Conservation (phyloP, 2,329 filamentous ascomycete species). For the Pezicula rhizophila region DNA sequence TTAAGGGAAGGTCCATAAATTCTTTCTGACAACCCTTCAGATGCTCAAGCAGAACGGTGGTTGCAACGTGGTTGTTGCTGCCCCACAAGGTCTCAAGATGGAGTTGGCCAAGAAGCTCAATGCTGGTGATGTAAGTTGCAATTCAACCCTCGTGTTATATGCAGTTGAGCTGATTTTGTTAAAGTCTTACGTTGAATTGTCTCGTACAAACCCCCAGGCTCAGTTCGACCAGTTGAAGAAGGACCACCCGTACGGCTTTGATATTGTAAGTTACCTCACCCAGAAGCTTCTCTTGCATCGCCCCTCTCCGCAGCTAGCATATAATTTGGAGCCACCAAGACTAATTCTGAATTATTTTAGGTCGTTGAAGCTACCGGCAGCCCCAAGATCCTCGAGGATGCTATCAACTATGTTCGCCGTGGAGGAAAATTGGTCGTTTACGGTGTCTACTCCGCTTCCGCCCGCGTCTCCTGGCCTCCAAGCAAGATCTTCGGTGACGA, state of each 20-base stretch:
- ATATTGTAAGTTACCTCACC: constrained; percentile 26
- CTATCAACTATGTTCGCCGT: constrained; percentile 65
- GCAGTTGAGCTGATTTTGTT: background rate
- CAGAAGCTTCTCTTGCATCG: no score
- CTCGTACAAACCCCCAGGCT: constrained; percentile 45
- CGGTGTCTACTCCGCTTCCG: constrained; percentile 57
- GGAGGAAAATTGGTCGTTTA: constrained; percentile 69
- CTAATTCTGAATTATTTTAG: background rate
- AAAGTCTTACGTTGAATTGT: constrained; percentile 43
- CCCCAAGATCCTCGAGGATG: constrained; percentile 61
- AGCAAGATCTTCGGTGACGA: constrained; percentile 63
- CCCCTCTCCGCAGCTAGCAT: no score
- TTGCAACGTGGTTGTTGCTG: constrained; percentile 64
- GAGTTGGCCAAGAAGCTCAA: constrained; percentile 55
- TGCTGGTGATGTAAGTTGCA: constrained; percentile 38
- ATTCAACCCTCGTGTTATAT: background rate
- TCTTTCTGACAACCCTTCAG: constrained; percentile 12
- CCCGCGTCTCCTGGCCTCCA: constrained; percentile 62
- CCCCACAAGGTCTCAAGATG: constrained; percentile 64
- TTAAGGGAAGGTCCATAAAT: background rate
- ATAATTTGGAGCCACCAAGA: background rate
- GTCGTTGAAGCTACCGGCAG: constrained; percentile 67
- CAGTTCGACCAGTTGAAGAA: constrained; percentile 58
- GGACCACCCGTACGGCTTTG: constrained; percentile 66
- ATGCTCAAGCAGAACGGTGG: constrained; percentile 63